phyloP scores from a whole-genome alignment of 1,139 yeast species.

The Magnusiomyces paraingens region DNA sequence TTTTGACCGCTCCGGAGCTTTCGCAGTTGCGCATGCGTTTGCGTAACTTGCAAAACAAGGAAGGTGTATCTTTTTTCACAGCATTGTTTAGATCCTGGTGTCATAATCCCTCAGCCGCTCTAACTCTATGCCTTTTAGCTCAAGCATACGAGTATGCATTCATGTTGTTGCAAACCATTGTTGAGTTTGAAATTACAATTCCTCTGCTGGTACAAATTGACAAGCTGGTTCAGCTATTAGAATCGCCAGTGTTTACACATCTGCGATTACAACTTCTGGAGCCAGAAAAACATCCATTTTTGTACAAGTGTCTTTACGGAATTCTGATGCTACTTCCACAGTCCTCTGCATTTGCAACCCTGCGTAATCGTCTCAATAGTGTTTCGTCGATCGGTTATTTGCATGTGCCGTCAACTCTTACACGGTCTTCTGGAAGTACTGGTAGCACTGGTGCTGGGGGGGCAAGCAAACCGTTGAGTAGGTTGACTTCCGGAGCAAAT shows the following conservation, averaged over 20 bases:
- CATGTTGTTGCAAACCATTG: conserved; percentile 64
- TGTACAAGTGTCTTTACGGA: conserved; percentile 87
- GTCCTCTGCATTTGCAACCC: conserved; percentile 79
- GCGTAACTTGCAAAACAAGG: conserved; percentile 46
- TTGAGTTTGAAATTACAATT: conserved; percentile 68
- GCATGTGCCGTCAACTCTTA: conserved; percentile 23
- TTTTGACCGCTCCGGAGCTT: conserved; percentile 85
- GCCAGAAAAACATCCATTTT: conserved; percentile 74
- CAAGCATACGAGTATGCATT: conserved; percentile 89
- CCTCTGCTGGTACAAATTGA: conserved; percentile 72
- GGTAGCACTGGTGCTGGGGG: conserved; percentile 5
- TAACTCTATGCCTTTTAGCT: conserved; percentile 78
- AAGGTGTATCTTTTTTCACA: conserved; percentile 69
- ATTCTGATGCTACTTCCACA: conserved; percentile 92
- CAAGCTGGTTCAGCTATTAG: conserved; percentile 69
- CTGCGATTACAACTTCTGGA: conserved; percentile 80
- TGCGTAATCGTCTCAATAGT: conserved; percentile 68
- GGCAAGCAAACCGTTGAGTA: background rate
- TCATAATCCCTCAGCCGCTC: conserved; percentile 81
- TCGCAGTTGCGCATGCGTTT: conserved; percentile 62
- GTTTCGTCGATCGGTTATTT: conserved; percentile 39
- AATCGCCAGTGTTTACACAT: conserved; percentile 86
- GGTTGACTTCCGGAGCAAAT: conserved; percentile 5
- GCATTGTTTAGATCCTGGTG: conserved; percentile 88
- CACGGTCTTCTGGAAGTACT: background rate